Conservation (phyloP, 116 monocot genomes). For the Posidonia oceanica region DNA sequence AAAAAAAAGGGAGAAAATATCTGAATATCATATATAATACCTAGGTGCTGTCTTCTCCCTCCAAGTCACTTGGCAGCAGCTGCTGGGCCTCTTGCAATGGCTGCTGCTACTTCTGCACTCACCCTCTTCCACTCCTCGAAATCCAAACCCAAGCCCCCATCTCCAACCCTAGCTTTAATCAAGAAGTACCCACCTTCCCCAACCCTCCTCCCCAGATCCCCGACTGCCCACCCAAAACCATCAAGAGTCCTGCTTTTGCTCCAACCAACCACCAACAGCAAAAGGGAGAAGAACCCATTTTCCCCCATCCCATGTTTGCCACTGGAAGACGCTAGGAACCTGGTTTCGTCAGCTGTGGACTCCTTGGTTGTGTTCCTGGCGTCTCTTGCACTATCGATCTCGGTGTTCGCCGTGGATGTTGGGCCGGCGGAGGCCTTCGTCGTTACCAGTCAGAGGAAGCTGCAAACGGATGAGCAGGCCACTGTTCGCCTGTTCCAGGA, state of each 20-base stretch:
- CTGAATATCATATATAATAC: no score
- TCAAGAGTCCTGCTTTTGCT: not conserved
- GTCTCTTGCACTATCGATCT: conserved; percentile 53
- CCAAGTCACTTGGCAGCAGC: no score
- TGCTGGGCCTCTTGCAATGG: no score
- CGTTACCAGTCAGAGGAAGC: conserved; percentile 48
- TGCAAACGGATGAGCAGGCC: conserved; percentile 89
- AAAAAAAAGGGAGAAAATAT: no score
- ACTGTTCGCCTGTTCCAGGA: conserved; percentile 90
- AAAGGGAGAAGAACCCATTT: no score
- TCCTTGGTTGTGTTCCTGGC: conserved; percentile 36
- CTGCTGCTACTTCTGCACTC: conserved; percentile 3
- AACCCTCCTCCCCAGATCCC: conserved; percentile 8
- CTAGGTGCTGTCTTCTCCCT: no score
- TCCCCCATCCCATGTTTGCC: no score
- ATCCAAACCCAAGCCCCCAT: not conserved
- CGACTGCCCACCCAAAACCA: not conserved
- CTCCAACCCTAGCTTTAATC: no score
- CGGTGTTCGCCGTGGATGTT: conserved; percentile 34
- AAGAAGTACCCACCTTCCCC: not conserved
- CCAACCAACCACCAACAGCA: not conserved
- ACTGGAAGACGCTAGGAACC: no score
- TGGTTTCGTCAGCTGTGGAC: conserved; percentile 20
- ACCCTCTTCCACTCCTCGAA: conserved; percentile 6
- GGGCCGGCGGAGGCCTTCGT: conserved; percentile 62